Evolutionary conservation across 202 grass and related monocot genomes (phyloP), one percentile per base, ranked within the genome.

Genomic region (Tripidium arundinaceum): DNA sequence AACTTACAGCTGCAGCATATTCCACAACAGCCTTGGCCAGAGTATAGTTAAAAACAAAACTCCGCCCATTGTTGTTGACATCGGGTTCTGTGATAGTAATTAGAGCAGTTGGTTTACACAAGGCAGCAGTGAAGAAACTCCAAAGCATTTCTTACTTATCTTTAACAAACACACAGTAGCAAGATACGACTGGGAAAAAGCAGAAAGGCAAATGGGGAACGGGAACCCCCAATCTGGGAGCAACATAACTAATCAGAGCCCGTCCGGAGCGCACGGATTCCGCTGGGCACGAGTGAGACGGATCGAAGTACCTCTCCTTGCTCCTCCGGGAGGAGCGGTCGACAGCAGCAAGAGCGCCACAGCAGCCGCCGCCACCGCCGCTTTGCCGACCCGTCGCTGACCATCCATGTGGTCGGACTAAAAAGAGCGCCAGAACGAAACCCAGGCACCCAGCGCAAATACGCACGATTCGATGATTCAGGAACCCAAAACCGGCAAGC

Each of bases 1-100:
- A 60, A 89, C 90, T 94, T 92, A 98, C 94, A 89, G 94, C 94
- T 75, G 94, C 90, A 62, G 94, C 89, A 87, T 94, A 98, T 87
- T 98, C 92, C 45, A 87, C 94, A 18, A 98, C 77, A 80, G 87
- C 89, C 70, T 83, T 90, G 28, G 91, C 90, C 14, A 94, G 84
- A 52, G 94, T 94, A 43, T 89, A 54, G 52, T 98, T 94, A 27
- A 92, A 98, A 61, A 72, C 79, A 86, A 79, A 45, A 41, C 1
- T 49, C 8, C 79, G 46, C 40, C 82, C 82, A 59, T 33, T 75
- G 46, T 74, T 83, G 65, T 84, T 65, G 41, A 84, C 25, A 70
- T 50, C 45, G 19, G 71, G 57, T 89, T 82, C 94, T 94, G 87
- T 71, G 65, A 87, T 68, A 41, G n/a, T n/a, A n/a, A 92, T 72